phyloP scores from a whole-genome alignment of 371 early-diverging fungal species.

The Parasitella parasitica region DNA sequence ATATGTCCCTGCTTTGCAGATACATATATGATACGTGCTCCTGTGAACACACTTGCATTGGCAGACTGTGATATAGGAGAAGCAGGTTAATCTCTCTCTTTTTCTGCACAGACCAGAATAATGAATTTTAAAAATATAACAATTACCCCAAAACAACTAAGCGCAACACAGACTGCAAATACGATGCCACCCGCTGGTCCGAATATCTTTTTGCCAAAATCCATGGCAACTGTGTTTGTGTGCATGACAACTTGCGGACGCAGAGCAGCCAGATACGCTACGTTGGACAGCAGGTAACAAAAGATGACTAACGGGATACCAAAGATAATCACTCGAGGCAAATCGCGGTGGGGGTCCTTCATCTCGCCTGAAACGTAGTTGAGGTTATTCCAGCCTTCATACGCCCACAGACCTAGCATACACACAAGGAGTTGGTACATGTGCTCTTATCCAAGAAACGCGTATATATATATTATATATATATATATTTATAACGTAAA shows the following conservation, averaged over 20 bases:
- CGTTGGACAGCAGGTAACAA: slow-evolving; percentile 81
- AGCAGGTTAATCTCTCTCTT: not conserved
- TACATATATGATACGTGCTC: slow-evolving; percentile 72
- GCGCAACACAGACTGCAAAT: slow-evolving; percentile 74
- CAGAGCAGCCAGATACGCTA: slow-evolving; percentile 85
- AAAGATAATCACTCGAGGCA: slow-evolving; percentile 69
- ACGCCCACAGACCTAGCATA: slow-evolving; percentile 93
- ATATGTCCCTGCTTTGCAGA: slow-evolving; percentile 72
- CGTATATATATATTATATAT: too few species aligned
- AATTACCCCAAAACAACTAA: slow-evolving; percentile 70
- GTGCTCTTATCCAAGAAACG: not conserved
- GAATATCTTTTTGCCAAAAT: slow-evolving; percentile 75
- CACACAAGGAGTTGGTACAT: slow-evolving; percentile 9
- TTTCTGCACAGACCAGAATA: not conserved
- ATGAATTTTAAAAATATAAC: not conserved
- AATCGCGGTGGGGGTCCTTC: slow-evolving; percentile 77
- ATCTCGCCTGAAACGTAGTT: slow-evolving; percentile 91
- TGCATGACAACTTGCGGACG: slow-evolving; percentile 66
- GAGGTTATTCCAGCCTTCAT: slow-evolving; percentile 89
- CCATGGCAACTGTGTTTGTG: slow-evolving; percentile 71
- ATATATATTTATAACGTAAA: too few species aligned
- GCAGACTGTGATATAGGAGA: slow-evolving; percentile 55
- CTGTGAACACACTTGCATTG: slow-evolving; percentile 75
- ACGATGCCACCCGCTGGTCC: slow-evolving; percentile 70
- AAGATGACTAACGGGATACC: slow-evolving; percentile 76